Percentiles rank a stretch among this genome's conserved stretches.
These are phyloP conservation scores for Termitomyces sp. DNA, from an alignment of 768 basidiomycete species.

Conservation along the genomic window DNA sequence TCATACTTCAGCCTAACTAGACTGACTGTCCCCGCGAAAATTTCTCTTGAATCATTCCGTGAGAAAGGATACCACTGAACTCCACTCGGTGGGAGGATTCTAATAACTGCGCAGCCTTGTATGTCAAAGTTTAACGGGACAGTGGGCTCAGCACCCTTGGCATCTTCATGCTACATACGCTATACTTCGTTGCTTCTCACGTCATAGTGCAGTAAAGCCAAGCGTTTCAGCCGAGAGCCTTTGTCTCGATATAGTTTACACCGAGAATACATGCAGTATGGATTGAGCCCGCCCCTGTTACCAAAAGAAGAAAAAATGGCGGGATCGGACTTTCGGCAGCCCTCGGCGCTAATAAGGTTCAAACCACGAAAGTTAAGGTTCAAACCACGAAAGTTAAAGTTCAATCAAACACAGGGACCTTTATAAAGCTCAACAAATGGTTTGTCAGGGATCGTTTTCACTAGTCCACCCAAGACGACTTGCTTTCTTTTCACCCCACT, in stretches of 20 bases:
- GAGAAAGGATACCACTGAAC: not conserved
- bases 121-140: not conserved
- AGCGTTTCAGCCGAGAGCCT: not conserved
- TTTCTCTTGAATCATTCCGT: not conserved
- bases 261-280: fast-evolving
- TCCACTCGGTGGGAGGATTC: not conserved
- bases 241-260: not conserved
- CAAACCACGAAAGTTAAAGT: not conserved
- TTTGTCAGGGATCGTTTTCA: not conserved
- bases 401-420: not conserved
- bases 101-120: not conserved
- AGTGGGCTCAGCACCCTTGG: not conserved
- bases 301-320: not conserved
- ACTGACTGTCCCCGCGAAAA: not conserved
- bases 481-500: not conserved
- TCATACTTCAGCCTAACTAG: not conserved
- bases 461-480: not conserved
- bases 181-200: not conserved
- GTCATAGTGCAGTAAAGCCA: not conserved
- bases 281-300: not conserved
- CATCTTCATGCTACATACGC: not conserved
- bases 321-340: not conserved
- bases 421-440: not conserved
- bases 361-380: not conserved
- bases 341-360: not conserved